Base-by-base conservation (phyloP, 116 monocot genomes). In the Papilionanthe hybrid region DNA sequence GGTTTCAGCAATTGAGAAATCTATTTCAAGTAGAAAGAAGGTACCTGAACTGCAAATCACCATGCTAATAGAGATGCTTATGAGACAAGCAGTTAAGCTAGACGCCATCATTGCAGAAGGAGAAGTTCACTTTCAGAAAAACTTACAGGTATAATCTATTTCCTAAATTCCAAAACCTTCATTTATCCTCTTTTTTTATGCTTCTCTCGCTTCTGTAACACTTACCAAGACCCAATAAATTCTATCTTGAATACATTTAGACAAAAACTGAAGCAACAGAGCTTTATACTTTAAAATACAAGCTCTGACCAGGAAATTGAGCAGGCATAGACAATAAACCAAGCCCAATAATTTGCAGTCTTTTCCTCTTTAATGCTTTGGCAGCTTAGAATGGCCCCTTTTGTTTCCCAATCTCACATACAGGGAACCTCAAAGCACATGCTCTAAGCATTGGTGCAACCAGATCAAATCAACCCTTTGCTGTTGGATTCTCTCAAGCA, bases 41-140 rank as follows among this genome's bases (percentile, higher is more conserved):
- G 90, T 92, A 27, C 83, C 95, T 4, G 95, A 95, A 67, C 73
- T 89, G 69, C 95, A 92, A 73, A 92, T 95, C 79, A 87, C 89
- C 30, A 86, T 91, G 37, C 83, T 95, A 75, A 87, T 90, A 32
- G 94, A 94, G 81, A 55, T 94, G 80, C 78, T 95, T 75, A 95
- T 95, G 95, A 87, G 84, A 72, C 90, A 87, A 80, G 95, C 95
- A 6, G 78, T 95, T 79, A 92, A 81, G 69, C 78, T 92, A 65
- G 92, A 95, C 42, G 53, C 81, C 71, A 85, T 92, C 50, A 80
- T 79, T 10, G 72, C 87, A 17, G 90, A 87, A 78, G 90, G 89
- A 27, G 88, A 90, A 28, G 30, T 83, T 55, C 81, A 84, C 23
- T 92, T 79, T 19, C 92, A 88, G 78, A 94, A 90, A 81, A 85